A percentile compares a stretch with the other conserved stretches of the same genome.
Conservation (phyloP, 2,329 filamentous ascomycete species). For the Fusarium torulosum region DNA sequence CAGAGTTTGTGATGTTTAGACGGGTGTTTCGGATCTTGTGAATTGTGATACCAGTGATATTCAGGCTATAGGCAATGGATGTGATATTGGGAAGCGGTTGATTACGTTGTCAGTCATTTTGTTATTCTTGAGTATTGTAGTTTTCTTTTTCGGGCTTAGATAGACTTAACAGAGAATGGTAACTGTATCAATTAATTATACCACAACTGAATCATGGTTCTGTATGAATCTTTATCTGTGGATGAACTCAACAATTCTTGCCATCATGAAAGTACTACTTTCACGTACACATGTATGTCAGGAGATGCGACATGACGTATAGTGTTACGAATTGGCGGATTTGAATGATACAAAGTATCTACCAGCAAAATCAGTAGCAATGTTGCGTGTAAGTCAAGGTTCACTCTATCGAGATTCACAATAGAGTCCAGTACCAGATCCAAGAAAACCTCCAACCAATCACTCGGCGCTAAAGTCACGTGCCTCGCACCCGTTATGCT, state of each 20-base stretch:
- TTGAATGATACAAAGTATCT: no score
- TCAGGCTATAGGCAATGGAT: slow-evolving; percentile 1
- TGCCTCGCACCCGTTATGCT: slow-evolving; percentile 29
- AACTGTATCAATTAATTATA: neutral
- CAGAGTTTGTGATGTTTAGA: slow-evolving; percentile 9
- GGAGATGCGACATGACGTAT: neutral
- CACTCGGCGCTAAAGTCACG: slow-evolving; percentile 4
- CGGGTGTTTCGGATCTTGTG: slow-evolving; percentile 23
- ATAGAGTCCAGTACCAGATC: slow-evolving; percentile 12
- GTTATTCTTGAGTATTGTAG: neutral
- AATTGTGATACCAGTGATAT: slow-evolving; percentile 36
- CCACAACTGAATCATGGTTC: neutral
- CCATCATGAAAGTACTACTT: neutral
- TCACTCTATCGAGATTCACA: neutral
- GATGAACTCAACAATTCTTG: neutral
- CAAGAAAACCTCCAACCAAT: slow-evolving; percentile 17
- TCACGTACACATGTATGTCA: neutral
- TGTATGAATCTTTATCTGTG: neutral
- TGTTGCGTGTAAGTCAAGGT: slow-evolving; percentile 20
- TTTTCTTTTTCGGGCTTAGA: neutral
- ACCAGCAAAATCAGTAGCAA: neutral
- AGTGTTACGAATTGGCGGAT: neutral
- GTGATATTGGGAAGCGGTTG: slow-evolving; percentile 5
- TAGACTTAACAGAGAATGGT: neutral
- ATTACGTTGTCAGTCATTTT: slow-evolving; percentile 1